Evolutionary conservation across 352 stramenopile species (phyloP).

Genomic region (Aphanomyces stellatus): DNA sequence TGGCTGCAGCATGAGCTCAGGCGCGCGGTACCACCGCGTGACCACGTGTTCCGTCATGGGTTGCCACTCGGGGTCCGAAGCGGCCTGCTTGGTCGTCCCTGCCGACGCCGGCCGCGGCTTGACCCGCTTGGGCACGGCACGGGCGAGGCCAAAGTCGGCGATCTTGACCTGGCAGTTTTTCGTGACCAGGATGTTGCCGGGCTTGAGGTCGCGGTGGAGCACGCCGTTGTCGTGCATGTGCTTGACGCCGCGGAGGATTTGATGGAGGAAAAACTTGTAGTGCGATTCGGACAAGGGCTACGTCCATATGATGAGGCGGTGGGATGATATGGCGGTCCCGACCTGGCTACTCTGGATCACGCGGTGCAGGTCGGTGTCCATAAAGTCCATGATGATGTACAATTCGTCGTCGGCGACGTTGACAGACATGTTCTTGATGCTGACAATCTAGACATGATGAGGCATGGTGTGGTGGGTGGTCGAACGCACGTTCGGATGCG

Average conservation of each 20-base stretch:
- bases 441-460: constrained; percentile 50
- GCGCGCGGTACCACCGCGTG: constrained; percentile 85
- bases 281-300: constrained; percentile 62
- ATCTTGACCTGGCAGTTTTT: constrained; percentile 78
- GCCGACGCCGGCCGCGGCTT: constrained; percentile 15
- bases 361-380: constrained; percentile 90
- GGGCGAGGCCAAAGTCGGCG: constrained; percentile 63
- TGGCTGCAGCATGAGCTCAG: constrained; percentile 86
- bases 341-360: constrained; percentile 69
- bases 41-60: constrained; percentile 82
- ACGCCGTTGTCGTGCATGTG: constrained; percentile 70
- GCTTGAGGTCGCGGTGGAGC: constrained; percentile 76
- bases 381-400: constrained; percentile 94
- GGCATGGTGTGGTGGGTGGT: background rate
- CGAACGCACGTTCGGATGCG: constrained; percentile 65
- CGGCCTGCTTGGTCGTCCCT: background rate
- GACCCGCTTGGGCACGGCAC: constrained; percentile 24
- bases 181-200: constrained; percentile 69
- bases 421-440: constrained; percentile 65
- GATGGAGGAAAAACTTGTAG: constrained; percentile 88
- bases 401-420: constrained; percentile 88
- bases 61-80: constrained; percentile 10
- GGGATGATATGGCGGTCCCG: background rate
- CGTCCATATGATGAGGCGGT: background rate
- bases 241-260: constrained; percentile 81